Evolutionary conservation across 1,284 basidiomycete species (phyloP).

Genomic region (Ceratobasidium theobromae): DNA sequence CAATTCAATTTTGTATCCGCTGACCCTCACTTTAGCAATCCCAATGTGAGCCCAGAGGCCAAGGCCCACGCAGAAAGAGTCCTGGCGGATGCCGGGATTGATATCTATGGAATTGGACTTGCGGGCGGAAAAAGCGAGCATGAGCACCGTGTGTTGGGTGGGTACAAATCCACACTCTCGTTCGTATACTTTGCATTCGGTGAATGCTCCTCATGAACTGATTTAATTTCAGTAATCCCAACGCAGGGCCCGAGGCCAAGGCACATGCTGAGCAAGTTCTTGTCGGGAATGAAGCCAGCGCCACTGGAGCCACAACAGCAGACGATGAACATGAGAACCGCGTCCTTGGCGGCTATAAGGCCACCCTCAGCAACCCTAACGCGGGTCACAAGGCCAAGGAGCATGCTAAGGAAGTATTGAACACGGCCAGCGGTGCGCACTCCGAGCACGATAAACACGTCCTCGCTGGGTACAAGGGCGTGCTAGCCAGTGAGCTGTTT

Average conservation of each 20-base stretch:
- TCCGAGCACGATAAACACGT: constrained; percentile 20
- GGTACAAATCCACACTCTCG: constrained; percentile 34
- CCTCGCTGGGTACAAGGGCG: constrained; percentile 32
- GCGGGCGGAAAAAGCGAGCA: constrained; percentile 19
- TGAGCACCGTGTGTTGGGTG: constrained; percentile 32
- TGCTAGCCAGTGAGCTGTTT: constrained; percentile 16
- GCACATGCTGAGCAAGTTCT: constrained; percentile 34
- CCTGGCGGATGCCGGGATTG: constrained; percentile 28
- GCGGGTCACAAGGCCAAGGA: constrained; percentile 34
- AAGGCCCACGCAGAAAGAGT: constrained; percentile 35
- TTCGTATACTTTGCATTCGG: background rate
- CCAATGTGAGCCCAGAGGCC: constrained; percentile 34
- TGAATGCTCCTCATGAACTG: background rate
- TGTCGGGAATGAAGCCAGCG: background rate
- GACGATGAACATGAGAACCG: constrained; percentile 2
- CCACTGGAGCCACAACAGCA: background rate
- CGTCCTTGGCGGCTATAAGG: constrained; percentile 30
- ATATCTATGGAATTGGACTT: background rate
- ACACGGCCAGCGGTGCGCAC: background rate
- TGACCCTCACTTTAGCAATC: background rate
- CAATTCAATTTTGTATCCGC: background rate
- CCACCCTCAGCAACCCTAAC: constrained; percentile 28
- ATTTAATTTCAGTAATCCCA: constrained; percentile 19
- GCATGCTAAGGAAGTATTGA: constrained; percentile 27
- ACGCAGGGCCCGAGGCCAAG: constrained; percentile 35